Base-by-base conservation (phyloP, 495 filamentous ascomycete genomes). In the Trichoderma reesei region DNA sequence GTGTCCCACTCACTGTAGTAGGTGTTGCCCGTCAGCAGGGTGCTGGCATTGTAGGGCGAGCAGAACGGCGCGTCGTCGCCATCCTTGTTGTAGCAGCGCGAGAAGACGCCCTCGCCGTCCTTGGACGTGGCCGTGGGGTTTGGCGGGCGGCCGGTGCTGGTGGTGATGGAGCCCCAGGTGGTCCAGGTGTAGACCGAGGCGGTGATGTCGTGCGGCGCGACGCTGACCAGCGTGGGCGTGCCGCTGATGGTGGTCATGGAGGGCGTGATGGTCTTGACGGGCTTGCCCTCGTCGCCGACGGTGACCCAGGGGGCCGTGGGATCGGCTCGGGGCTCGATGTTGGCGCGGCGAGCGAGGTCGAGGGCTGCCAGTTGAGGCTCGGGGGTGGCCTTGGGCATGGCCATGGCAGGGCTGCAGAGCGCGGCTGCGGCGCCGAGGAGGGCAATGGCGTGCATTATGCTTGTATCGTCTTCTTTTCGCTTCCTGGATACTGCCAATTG, bases 1-100 rank as follows among this genome's bases (percentile, higher is more conserved):
- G n/a, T n/a, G n/a, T n/a, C n/a, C n/a, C 2, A 51, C 74, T 6
- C 67, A 80, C 78, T 70, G 63, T 76, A 78, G 62, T 80, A 74
- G 1, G 68, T 73, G 6, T 62, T 65, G 16, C 70, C 78, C 3
- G 72, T 67, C 44, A 73, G 68, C 20, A 78, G 62, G 3, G 73
- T 65, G 18, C 68, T 67, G 36, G 70, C 70, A 14, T 71, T 62
- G 14, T 65, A 68, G 26, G 78, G 77, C 33, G 63, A 65, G 65
- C 78, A 81, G 67, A 78, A 79, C 0, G 78, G 78, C 59, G 70
- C 72, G 59, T 67, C 61, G 31, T 70, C 68, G 44, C 71, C 75
- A 51, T 78, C 72, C 38, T 65, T 65, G 63, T 79, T 81, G 60
- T 67, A 62, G 67, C 78, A 81, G 16, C 68, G 44, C 1, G 67